A percentile compares a stretch with the other conserved stretches of the same genome.
phyloP scores from a whole-genome alignment of 1,284 basidiomycete genomes.

The Austroboletus niveus region DNA sequence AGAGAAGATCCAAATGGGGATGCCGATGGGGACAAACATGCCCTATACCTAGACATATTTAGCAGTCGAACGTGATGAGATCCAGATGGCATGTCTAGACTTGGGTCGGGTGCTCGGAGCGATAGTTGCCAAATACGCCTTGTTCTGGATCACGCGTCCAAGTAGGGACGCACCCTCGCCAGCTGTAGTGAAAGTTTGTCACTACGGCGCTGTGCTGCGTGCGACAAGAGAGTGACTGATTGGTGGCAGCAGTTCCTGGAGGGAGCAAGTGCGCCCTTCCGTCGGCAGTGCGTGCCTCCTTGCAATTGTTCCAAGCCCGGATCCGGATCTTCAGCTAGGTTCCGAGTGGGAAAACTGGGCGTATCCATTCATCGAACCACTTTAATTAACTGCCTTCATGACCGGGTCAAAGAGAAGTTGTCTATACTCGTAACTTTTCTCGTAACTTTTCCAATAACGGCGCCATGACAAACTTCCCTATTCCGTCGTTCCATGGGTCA shows the following conservation, averaged over 20 bases:
- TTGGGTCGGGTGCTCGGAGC: conserved; percentile 36
- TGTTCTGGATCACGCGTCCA: conserved; percentile 34
- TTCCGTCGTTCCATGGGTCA: conserved; percentile 21
- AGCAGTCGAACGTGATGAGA: conserved; percentile 27
- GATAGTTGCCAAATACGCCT: conserved; percentile 37
- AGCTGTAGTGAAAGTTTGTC: conserved; percentile 10
- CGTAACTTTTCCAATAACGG: conserved; percentile 6
- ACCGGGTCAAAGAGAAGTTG: conserved; percentile 23
- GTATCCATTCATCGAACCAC: conserved; percentile 24
- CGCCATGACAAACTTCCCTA: conserved; percentile 11
- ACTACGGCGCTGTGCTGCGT: conserved; percentile 24
- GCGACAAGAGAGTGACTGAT: conserved; percentile 27
- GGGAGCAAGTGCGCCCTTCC: conserved; percentile 11
- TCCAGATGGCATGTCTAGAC: conserved; percentile 19
- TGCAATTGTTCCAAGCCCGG: conserved; percentile 31
- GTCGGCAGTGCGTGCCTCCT: conserved; percentile 29
- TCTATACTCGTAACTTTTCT: conserved; percentile 21
- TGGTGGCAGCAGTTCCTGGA: conserved; percentile 33
- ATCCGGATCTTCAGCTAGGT: conserved; percentile 35
- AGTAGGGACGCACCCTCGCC: conserved; percentile 25
- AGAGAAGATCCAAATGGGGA: conserved; percentile 76
- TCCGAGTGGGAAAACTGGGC: conserved; percentile 28
- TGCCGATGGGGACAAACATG: conserved; percentile 53
- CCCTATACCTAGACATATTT: conserved; percentile 33
- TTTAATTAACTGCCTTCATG: conserved; percentile 16